Evolutionary conservation across 1,139 yeast species (phyloP), one percentile per base, ranked within the genome.

Genomic region (Candida labiduridarum): DNA sequence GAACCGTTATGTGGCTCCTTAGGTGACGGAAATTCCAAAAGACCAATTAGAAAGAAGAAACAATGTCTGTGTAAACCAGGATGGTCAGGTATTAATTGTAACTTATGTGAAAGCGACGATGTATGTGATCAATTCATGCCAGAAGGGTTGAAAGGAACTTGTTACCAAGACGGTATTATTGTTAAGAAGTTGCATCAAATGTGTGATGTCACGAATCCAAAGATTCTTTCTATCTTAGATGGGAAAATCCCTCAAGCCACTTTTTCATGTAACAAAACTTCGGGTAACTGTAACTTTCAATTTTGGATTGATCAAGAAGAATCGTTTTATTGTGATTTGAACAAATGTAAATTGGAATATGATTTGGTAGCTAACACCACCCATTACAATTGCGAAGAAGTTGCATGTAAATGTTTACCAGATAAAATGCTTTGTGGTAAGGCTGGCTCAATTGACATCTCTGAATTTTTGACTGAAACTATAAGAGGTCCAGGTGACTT

Each of bases 11-110:
- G 99, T 74, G 99, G 98, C 1, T 79, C 89, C 0, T 72, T 91
- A 29, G 71, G 84, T 0, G 83, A 82, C 52, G 89, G 87, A 29
- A 84, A 85, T 55, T 63, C 64, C 27, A 79, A 86, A 49, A 78
- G 98, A 53, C 80, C 80, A 1, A 85, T 89, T 1, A 63, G 86
- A 31, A 79, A 80, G 34, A 77, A 74, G 25, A 67, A 66, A 1
- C 63, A 69, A 0, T 94, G 99, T 67, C 72, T 73, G 0, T 94
- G 99, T 70, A 79, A 80, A 45, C 76, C 78, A 1, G 99, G 99
- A 3, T 94, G 99, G 99, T 72, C 75, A 6, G 98, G 99, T 44
- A 88, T 94, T 63, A 94, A 94, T 64, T 94, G 99, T 76, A 94
- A 94, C 63, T 61, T 87, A 56, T 94, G 99, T 68, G 74, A 79